A percentile compares a stretch with the other conserved stretches of the same genome.
Evolutionary conservation across 1,139 yeast genomes (phyloP).

Genomic region (Meyerozyma elateridarum): DNA sequence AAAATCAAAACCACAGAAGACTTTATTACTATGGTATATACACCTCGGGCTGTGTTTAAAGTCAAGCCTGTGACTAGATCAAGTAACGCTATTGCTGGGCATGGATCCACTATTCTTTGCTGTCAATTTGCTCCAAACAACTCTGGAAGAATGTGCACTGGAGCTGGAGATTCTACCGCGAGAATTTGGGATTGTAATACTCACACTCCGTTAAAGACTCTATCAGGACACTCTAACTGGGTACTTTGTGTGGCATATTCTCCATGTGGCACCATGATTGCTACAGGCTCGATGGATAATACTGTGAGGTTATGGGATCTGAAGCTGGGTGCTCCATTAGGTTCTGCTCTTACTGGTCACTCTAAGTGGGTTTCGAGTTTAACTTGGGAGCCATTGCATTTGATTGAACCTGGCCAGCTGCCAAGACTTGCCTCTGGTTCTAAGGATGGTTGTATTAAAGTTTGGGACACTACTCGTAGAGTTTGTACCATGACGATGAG

Average conservation of each 20-base stretch:
- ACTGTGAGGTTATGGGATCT: constrained; percentile 88
- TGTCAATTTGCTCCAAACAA: constrained; percentile 93
- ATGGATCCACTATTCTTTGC: constrained; percentile 87
- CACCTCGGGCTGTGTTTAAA: constrained; percentile 93
- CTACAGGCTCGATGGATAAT: constrained; percentile 95
- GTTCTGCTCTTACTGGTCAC: constrained; percentile 76
- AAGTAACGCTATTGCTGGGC: constrained; percentile 91
- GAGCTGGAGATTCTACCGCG: constrained; percentile 97
- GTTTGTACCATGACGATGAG: constrained; percentile 66
- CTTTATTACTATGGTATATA: constrained; percentile 80
- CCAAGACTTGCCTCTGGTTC: constrained; percentile 86
- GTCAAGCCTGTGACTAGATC: constrained; percentile 90
- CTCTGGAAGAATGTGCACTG: constrained; percentile 83
- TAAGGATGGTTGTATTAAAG: constrained; percentile 83
- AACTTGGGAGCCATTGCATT: constrained; percentile 92
- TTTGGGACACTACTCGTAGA: constrained; percentile 86
- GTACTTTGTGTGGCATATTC: constrained; percentile 92
- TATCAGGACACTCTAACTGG: constrained; percentile 89
- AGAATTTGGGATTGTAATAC: constrained; percentile 97
- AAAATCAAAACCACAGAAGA: constrained; percentile 90
- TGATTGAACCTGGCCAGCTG: constrained; percentile 55
- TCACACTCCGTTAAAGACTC: constrained; percentile 79
- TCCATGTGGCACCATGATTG: constrained; percentile 86
- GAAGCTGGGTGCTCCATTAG: constrained; percentile 66
- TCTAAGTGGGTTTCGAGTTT: constrained; percentile 84